Evolutionary conservation across 2,329 filamentous ascomycete species (phyloP).

Genomic region (Clonostachys chloroleuca): DNA sequence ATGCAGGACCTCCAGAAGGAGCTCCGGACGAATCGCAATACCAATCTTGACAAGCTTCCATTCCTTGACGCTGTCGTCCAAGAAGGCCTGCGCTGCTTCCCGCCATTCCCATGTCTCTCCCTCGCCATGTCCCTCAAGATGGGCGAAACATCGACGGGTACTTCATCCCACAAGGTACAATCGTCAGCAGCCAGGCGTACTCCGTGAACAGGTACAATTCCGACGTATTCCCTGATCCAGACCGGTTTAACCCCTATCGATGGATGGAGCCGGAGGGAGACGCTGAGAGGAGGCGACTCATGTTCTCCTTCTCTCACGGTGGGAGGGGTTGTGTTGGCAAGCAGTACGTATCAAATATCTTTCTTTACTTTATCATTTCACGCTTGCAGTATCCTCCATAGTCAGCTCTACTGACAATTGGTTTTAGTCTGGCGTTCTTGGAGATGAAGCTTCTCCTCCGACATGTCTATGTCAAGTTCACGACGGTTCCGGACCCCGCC

Average conservation of each 20-base stretch:
- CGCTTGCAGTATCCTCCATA: background rate
- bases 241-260: slow-evolving; percentile 73
- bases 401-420: background rate
- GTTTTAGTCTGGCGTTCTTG: slow-evolving; percentile 47
- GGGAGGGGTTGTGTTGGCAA: slow-evolving; percentile 63
- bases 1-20: slow-evolving; percentile 30
- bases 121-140: slow-evolving; percentile 49
- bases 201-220: slow-evolving; percentile 55
- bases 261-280: slow-evolving; percentile 77
- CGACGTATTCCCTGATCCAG: slow-evolving; percentile 73
- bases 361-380: background rate
- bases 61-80: slow-evolving; percentile 6
- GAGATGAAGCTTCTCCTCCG: slow-evolving; percentile 65
- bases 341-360: slow-evolving; percentile 45
- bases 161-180: slow-evolving; percentile 45
- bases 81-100: slow-evolving; percentile 38
- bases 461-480: slow-evolving; percentile 57
- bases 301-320: slow-evolving; percentile 64
- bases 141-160: slow-evolving; percentile 52
- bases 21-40: slow-evolving; percentile 14
- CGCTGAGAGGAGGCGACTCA: slow-evolving; percentile 58
- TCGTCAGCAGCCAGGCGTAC: slow-evolving; percentile 58
- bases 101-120: slow-evolving; percentile 64
- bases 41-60: slow-evolving; percentile 28
- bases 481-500: slow-evolving; percentile 46